These are phyloP conservation scores for Magnaporthiopsis incrustans DNA, from an alignment of 2,329 filamentous ascomycete species.

Conservation along the genomic window DNA sequence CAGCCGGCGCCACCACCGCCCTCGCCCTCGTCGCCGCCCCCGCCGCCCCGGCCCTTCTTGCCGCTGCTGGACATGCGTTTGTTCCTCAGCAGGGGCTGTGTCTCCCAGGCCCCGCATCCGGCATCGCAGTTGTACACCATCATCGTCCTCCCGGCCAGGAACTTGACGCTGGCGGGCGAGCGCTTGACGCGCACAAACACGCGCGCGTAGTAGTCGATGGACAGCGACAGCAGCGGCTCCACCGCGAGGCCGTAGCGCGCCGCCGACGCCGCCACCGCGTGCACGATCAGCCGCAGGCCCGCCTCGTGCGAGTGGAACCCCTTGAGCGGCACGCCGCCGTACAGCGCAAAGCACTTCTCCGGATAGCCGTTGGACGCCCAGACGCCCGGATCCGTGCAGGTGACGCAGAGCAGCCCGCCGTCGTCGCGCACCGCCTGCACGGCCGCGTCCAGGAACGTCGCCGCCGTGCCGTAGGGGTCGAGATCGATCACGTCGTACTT, in stretches of 20 bases:
- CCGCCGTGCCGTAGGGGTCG: constrained; percentile 91
- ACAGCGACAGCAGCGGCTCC: constrained; percentile 84
- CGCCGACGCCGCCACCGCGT: constrained; percentile 72
- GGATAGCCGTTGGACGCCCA: constrained; percentile 92
- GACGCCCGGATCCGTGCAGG: constrained; percentile 91
- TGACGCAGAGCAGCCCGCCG: constrained; percentile 86
- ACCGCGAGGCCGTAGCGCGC: constrained; percentile 81
- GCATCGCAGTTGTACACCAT: constrained; percentile 82
- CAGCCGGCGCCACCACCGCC: background rate
- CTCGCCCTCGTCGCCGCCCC: constrained; percentile 23
- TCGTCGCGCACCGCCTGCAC: constrained; percentile 77
- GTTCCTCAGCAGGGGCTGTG: constrained; percentile 68
- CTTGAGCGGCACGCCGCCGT: constrained; percentile 82
- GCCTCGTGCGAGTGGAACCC: constrained; percentile 82
- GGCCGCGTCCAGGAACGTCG: constrained; percentile 85
- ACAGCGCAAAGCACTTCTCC: constrained; percentile 90
- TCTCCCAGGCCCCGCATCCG: constrained; percentile 88
- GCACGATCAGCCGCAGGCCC: constrained; percentile 76
- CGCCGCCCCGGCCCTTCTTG: constrained; percentile 55
- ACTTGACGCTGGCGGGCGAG: constrained; percentile 81
- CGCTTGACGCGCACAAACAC: constrained; percentile 78
- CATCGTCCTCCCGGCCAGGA: constrained; percentile 87
- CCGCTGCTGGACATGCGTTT: constrained; percentile 61
- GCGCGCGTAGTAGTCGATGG: constrained; percentile 91
- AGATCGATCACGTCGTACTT: constrained; percentile 92